phyloP scores from a whole-genome alignment of 768 basidiomycete genomes.

The Mycena chlorophos region DNA sequence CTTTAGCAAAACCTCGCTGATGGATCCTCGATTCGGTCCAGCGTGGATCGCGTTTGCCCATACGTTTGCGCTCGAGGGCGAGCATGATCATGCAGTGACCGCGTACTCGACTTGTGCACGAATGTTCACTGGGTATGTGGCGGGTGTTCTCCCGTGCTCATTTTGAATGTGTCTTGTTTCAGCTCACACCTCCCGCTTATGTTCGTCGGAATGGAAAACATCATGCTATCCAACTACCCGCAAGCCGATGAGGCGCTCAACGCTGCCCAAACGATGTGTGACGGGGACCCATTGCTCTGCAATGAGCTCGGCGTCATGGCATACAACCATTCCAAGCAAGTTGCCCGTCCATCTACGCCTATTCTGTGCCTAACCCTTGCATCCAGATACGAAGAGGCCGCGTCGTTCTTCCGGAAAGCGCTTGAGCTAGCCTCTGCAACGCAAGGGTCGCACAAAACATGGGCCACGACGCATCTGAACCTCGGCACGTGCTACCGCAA shows the following conservation, averaged over 20 bases:
- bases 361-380: not conserved
- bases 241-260: constrained; percentile 88
- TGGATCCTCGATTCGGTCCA: constrained; percentile 95
- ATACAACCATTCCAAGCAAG: constrained; percentile 82
- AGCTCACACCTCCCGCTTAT: constrained; percentile 95
- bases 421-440: constrained; percentile 82
- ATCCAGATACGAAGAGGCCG: constrained; percentile 70
- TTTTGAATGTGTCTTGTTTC: not conserved
- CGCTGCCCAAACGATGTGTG: constrained; percentile 79
- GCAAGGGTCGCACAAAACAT: constrained; percentile 80
- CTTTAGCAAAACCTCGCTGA: constrained; percentile 95
- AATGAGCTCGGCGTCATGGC: constrained; percentile 95
- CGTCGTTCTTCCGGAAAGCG: constrained; percentile 68
- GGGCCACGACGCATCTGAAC: constrained; percentile 90
- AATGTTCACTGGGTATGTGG: constrained; percentile 85
- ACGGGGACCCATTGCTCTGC: constrained; percentile 82
- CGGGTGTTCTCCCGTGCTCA: not conserved
- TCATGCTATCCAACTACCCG: constrained; percentile 77
- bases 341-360: constrained; percentile 12
- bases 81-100: constrained; percentile 97
- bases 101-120: constrained; percentile 96
- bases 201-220: constrained; percentile 98
- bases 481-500: constrained; percentile 88
- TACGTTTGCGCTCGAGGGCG: constrained; percentile 94
- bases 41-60: constrained; percentile 99